Conservation (phyloP, 2,329 filamentous ascomycete genomes). For the Ilyonectria robusta region DNA sequence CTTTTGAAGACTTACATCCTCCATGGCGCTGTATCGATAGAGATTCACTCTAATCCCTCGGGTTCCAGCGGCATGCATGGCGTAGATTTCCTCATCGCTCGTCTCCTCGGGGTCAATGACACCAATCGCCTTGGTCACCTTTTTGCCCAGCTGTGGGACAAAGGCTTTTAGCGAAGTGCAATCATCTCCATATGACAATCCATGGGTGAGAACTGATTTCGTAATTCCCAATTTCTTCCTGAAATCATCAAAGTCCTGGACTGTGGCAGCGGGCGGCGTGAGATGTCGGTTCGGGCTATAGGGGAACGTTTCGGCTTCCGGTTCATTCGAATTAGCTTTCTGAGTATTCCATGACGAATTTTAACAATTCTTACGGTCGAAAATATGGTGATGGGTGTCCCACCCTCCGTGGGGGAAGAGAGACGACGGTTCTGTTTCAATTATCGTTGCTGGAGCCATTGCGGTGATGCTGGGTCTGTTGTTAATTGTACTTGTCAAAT, state of each 20-base stretch:
- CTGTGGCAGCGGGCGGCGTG: slow-evolving; percentile 24
- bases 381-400: slow-evolving; percentile 53
- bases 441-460: slow-evolving; percentile 22
- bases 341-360: background rate
- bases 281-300: slow-evolving; percentile 30
- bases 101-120: slow-evolving; percentile 33
- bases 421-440: slow-evolving; percentile 6
- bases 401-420: slow-evolving; percentile 50
- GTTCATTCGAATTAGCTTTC: background rate
- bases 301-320: slow-evolving; percentile 21
- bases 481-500: background rate
- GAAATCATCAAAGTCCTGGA: slow-evolving; percentile 33
- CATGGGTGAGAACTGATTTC: slow-evolving; percentile 54
- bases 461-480: background rate
- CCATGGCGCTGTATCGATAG: slow-evolving; percentile 54
- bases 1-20: slow-evolving; percentile 54
- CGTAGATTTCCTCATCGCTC: slow-evolving; percentile 26
- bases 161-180: slow-evolving; percentile 52
- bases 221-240: slow-evolving; percentile 45
- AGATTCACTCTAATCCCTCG: slow-evolving; percentile 55
- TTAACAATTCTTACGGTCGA: slow-evolving; percentile 45
- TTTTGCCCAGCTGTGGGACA: slow-evolving; percentile 44
- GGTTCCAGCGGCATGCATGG: slow-evolving; percentile 44
- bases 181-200: slow-evolving; percentile 55
- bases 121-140: slow-evolving; percentile 39